These are phyloP conservation scores for Lentinula lateritia DNA, from an alignment of 768 basidiomycete species.

Conservation along the genomic window DNA sequence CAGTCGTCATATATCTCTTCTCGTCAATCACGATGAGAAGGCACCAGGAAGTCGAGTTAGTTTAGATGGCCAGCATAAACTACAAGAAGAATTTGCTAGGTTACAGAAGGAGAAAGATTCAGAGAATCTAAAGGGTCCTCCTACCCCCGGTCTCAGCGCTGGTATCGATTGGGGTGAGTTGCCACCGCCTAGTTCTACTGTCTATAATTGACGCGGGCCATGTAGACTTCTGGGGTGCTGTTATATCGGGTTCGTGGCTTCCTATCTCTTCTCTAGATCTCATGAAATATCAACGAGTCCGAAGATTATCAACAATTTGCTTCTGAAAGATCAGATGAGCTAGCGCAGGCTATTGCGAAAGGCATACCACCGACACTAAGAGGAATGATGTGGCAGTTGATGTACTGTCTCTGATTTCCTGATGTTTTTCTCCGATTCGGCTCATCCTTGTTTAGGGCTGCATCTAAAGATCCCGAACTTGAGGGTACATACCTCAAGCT, in stretches of 20 bases:
- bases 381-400: slow-evolving; percentile 97
- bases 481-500: slow-evolving; percentile 79
- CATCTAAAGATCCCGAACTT: slow-evolving; percentile 85
- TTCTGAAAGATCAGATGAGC: slow-evolving; percentile 63
- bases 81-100: slow-evolving; percentile 74
- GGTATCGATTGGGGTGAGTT: slow-evolving; percentile 71
- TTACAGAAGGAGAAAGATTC: slow-evolving; percentile 51
- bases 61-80: slow-evolving; percentile 59
- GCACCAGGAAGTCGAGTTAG: slow-evolving; percentile 37
- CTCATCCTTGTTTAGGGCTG: slow-evolving; percentile 53
- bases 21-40: slow-evolving; percentile 45
- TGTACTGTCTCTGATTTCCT: slow-evolving; percentile 40
- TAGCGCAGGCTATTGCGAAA: slow-evolving; percentile 85
- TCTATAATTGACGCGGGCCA: not conserved
- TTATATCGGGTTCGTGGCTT: slow-evolving; percentile 66
- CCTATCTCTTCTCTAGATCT: slow-evolving; percentile 3
- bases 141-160: slow-evolving; percentile 23
- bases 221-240: slow-evolving; percentile 90
- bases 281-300: not conserved
- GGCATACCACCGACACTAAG: slow-evolving; percentile 86
- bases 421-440: not conserved
- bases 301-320: slow-evolving; percentile 89
- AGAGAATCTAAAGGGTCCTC: slow-evolving; percentile 18
- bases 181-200: not conserved
- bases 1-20: slow-evolving; percentile 43